These are phyloP conservation scores for Rhodotorula sp. DNA, from an alignment of 1,284 basidiomycete species.

Conservation along the genomic window DNA sequence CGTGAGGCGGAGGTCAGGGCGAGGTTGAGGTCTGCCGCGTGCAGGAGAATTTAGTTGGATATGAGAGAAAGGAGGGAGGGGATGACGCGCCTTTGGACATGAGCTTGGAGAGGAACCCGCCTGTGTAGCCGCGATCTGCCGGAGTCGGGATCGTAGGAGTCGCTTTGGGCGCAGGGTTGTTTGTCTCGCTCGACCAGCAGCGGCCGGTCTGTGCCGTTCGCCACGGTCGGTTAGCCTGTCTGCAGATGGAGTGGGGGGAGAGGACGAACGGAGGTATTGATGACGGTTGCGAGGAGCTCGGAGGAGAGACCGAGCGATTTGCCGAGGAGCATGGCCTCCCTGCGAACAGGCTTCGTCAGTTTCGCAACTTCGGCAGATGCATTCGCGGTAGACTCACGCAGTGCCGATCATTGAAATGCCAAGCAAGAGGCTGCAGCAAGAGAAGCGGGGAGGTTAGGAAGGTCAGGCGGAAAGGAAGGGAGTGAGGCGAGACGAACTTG, in stretches of 20 bases:
- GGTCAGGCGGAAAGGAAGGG: background rate
- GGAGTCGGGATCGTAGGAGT: conserved; percentile 57
- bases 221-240: too few species aligned
- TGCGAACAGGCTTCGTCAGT: background rate
- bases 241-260: background rate
- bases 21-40: conserved; percentile 68
- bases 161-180: conserved; percentile 80
- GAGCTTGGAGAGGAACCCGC: conserved; percentile 68
- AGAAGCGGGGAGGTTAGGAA: background rate
- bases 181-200: conserved; percentile 80
- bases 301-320: conserved; percentile 72
- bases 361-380: background rate
- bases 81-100: conserved; percentile 67
- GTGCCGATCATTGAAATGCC: conserved; percentile 46
- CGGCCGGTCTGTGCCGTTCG: conserved; percentile 44
- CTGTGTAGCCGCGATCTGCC: conserved; percentile 77
- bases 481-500: conserved; percentile 52
- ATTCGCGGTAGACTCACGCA: conserved; percentile 26
- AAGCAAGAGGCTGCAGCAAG: conserved; percentile 38
- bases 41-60: background rate
- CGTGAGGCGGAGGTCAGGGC: conserved; percentile 60
- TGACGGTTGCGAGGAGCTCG: conserved; percentile 69
- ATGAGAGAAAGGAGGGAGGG: too few species aligned
- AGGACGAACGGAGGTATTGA: conserved; percentile 76
- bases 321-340: conserved; percentile 80